These are phyloP conservation scores for Starmerella roubikii DNA, from an alignment of 805 yeast species.

Conservation along the genomic window DNA sequence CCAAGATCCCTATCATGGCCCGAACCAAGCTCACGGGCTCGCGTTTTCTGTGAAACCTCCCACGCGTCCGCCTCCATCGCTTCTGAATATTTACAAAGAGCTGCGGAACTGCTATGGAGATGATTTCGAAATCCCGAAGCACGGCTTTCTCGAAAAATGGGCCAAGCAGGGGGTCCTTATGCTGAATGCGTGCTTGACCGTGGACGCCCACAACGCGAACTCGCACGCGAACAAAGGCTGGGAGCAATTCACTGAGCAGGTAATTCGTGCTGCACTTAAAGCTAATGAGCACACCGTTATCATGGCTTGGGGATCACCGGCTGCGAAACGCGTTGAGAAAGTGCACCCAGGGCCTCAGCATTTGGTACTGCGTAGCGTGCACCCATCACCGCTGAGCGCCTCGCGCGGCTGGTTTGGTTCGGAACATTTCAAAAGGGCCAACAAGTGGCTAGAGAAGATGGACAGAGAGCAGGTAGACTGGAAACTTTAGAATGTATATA, in stretches of 20 bases:
- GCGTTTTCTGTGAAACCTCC: conserved; percentile 87
- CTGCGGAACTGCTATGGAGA: conserved; percentile 54
- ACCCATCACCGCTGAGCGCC: conserved; percentile 93
- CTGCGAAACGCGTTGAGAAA: conserved; percentile 44
- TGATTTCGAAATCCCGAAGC: conserved; percentile 43
- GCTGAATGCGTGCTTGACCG: conserved; percentile 80
- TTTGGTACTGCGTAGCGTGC: conserved; percentile 58
- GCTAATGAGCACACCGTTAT: conserved; percentile 38
- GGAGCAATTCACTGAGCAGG: conserved; percentile 76
- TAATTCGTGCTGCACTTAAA: conserved; percentile 38
- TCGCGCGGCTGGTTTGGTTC: conserved; percentile 72
- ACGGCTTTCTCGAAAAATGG: conserved; percentile 71
- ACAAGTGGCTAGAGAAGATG: conserved; percentile 52
- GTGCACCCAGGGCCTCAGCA: conserved; percentile 26
- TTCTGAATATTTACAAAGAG: conserved; percentile 75
- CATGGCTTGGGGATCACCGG: conserved; percentile 74
- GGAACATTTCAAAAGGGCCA: conserved; percentile 58
- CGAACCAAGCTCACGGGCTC: conserved; percentile 88
- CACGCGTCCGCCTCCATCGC: conserved; percentile 75
- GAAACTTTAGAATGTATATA: conserved; percentile 22
- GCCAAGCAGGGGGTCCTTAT: conserved; percentile 75
- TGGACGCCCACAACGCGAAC: conserved; percentile 82
- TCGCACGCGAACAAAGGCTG: conserved; percentile 86
- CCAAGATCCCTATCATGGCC: conserved; percentile 92
- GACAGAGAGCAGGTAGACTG: conserved; percentile 50